A percentile compares a stretch with the other conserved stretches of the same genome.
phyloP scores from a whole-genome alignment of 2,329 filamentous ascomycete genomes.

The Diaporthe sp. region DNA sequence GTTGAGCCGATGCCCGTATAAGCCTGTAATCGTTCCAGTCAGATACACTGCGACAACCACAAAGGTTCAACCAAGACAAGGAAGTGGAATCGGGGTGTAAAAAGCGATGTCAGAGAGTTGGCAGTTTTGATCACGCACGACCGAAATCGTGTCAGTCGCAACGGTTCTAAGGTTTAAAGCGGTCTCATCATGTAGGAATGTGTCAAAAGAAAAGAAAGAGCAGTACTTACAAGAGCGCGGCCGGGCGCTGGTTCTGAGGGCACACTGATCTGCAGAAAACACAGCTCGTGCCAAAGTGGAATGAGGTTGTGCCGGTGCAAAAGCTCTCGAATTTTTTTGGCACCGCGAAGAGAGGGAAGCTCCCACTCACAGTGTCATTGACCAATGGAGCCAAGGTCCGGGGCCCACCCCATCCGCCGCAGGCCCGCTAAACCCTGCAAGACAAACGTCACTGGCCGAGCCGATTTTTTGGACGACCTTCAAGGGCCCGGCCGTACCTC shows the following conservation, averaged over 20 bases:
- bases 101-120: conserved; percentile 54
- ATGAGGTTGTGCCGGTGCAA: not conserved
- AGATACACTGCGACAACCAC: conserved; percentile 29
- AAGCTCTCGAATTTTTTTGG: conserved; percentile 30
- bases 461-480: conserved; percentile 33
- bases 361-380: conserved; percentile 13
- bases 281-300: not conserved
- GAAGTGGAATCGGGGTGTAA: not conserved
- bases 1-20: conserved; percentile 47
- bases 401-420: not conserved
- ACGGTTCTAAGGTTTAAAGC: conserved; percentile 65
- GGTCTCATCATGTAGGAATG: conserved; percentile 57
- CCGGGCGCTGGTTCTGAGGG: not conserved
- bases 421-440: conserved; percentile 24
- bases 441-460: conserved; percentile 34
- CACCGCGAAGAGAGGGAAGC: not conserved
- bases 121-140: conserved; percentile 65
- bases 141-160: conserved; percentile 63
- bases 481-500: not conserved
- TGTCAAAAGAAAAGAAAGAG: not conserved
- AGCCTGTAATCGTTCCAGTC: conserved; percentile 38
- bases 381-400: conserved; percentile 9
- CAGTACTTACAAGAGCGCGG: conserved; percentile 13
- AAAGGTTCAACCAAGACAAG: not conserved
- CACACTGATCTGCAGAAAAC: not conserved